A percentile compares a stretch with the other conserved stretches of the same genome.
phyloP scores from a whole-genome alignment of 2,329 filamentous ascomycete genomes.

The Cercospora janseana region DNA sequence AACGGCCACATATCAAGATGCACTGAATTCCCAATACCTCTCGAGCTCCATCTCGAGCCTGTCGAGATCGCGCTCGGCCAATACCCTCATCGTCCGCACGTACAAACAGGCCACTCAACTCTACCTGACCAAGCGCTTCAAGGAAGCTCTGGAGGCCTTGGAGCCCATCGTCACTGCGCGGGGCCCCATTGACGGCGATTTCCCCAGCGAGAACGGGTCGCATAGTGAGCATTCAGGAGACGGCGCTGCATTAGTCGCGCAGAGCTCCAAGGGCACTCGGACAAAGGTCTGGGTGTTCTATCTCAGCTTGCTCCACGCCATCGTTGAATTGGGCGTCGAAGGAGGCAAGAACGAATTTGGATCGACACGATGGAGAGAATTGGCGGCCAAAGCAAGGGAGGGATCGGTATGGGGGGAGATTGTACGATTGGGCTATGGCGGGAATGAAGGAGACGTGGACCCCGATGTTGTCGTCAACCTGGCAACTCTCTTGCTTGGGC shows the following conservation, averaged over 20 bases:
- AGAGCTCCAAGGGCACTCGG: slow-evolving; percentile 74
- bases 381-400: slow-evolving; percentile 81
- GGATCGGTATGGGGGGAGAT: slow-evolving; percentile 95
- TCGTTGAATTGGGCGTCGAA: slow-evolving; percentile 82
- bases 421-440: slow-evolving; percentile 80
- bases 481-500: slow-evolving; percentile 87
- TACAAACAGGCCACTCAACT: slow-evolving; percentile 93
- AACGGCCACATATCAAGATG: slow-evolving; percentile 51
- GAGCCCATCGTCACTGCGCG: slow-evolving; percentile 72
- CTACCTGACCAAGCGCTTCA: slow-evolving; percentile 88
- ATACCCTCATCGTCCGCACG: slow-evolving; percentile 78
- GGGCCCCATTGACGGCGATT: slow-evolving; percentile 13
- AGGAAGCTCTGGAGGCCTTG: slow-evolving; percentile 83
- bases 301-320: slow-evolving; percentile 85
- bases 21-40: slow-evolving; percentile 56
- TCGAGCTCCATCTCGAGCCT: slow-evolving; percentile 70
- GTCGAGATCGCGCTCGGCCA: slow-evolving; percentile 62
- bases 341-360: slow-evolving; percentile 90
- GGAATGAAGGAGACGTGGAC: slow-evolving; percentile 85
- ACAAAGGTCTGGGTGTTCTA: slow-evolving; percentile 98
- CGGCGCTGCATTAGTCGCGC: slow-evolving; percentile 66
- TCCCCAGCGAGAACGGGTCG: slow-evolving; percentile 30
- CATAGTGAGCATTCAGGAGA: slow-evolving; percentile 8
- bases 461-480: slow-evolving; percentile 89
- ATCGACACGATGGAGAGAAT: slow-evolving; percentile 74